Conservation (phyloP, 116 monocot species). For the Papilionanthe hybrid region DNA sequence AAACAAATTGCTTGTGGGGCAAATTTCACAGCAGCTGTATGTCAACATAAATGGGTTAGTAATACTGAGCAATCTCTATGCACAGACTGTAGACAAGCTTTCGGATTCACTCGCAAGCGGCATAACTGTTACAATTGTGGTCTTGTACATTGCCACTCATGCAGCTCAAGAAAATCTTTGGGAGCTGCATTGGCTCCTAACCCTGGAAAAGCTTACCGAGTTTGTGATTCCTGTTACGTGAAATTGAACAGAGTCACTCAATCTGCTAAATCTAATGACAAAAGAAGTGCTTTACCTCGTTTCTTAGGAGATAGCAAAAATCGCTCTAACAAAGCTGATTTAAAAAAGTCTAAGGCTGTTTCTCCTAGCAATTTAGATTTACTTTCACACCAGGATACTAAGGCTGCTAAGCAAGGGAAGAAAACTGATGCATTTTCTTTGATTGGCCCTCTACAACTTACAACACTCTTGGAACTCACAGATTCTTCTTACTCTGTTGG, state of each 20-base stretch:
- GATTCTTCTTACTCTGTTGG: conserved; percentile 30
- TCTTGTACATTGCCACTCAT: conserved; percentile 67
- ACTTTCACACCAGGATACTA: conserved; percentile 45
- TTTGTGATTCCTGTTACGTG: conserved; percentile 63
- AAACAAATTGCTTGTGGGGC: conserved; percentile 75
- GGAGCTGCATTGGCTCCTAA: conserved; percentile 56
- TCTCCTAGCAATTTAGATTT: conserved; percentile 40
- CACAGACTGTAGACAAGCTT: conserved; percentile 68
- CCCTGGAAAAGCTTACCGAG: conserved; percentile 62
- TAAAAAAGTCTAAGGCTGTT: conserved; percentile 17
- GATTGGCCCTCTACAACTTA: conserved; percentile 14
- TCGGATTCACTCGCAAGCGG: conserved; percentile 77
- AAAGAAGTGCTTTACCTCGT: conserved; percentile 26
- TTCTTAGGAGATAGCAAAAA: conserved; percentile 43
- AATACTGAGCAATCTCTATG: conserved; percentile 66
- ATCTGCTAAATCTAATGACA: conserved; percentile 6
- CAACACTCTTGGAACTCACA: conserved; percentile 31
- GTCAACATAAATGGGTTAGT: conserved; percentile 75
- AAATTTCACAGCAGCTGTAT: conserved; percentile 65
- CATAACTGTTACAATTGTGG: conserved; percentile 87
- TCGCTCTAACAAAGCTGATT: conserved; percentile 22
- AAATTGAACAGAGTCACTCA: conserved; percentile 40
- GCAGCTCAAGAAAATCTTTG: conserved; percentile 60
- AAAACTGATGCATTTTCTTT: conserved; percentile 31
- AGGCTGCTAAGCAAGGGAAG: conserved; percentile 49